Percentiles rank a stretch among this genome's conserved stretches.
Evolutionary conservation across 192 early-diverging fungal species (phyloP).

Genomic region (Coemansia sp.): DNA sequence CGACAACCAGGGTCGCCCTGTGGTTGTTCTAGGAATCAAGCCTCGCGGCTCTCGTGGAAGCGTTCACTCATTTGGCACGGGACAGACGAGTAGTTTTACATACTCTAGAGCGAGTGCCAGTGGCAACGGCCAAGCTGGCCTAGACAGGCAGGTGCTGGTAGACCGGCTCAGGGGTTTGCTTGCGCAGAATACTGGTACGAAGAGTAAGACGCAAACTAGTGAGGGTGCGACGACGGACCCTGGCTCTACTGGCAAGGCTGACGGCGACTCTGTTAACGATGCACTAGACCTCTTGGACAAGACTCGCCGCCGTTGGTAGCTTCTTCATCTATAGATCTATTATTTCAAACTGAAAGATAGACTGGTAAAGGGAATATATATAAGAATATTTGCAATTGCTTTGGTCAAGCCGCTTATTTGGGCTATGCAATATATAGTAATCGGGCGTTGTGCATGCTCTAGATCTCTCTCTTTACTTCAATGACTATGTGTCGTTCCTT

Average conservation of each 20-base stretch:
- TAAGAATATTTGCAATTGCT: too few relatives aligned
- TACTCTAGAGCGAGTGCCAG: neutral
- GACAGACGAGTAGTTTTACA: constrained; percentile 13
- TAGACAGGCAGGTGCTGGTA: neutral
- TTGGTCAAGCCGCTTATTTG: too few relatives aligned
- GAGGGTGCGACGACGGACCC: neutral
- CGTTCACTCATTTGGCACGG: neutral
- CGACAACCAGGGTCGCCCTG: constrained; percentile 43
- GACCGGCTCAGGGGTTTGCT: constrained; percentile 17
- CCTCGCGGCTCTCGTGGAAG: constrained; percentile 33
- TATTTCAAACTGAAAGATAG: neutral
- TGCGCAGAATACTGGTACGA: neutral
- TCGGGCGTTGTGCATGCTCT: too few relatives aligned
- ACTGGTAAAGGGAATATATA: neutral
- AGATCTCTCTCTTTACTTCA: too few relatives aligned
- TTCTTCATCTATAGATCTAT: too few relatives aligned
- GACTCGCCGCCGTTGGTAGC: constrained; percentile 9
- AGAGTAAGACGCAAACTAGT: neutral
- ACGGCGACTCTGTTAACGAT: neutral
- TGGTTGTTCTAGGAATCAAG: constrained; percentile 22
- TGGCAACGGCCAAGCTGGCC: neutral
- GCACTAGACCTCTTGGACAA: constrained; percentile 21
- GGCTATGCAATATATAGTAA: too few relatives aligned
- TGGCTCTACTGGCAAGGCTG: neutral
- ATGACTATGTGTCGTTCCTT: too few relatives aligned